phyloP scores from a whole-genome alignment of 306 rosid genomes.

The Sphenostylis stenocarpa region DNA sequence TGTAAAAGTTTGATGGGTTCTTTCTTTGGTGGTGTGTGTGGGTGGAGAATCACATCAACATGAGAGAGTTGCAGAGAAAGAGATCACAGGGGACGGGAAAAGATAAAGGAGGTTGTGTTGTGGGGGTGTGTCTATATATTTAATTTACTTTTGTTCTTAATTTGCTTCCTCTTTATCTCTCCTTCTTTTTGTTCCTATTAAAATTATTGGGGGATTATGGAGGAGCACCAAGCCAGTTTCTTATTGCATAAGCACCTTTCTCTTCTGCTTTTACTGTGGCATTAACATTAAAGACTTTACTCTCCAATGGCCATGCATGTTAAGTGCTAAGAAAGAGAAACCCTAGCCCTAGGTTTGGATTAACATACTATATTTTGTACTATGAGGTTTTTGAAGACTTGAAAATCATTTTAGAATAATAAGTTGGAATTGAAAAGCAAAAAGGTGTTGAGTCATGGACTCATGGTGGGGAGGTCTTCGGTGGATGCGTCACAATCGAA shows the following conservation, averaged over 20 bases:
- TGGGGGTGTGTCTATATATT: conserved; percentile 35
- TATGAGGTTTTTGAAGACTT: conserved; percentile 10
- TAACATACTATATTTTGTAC: background rate
- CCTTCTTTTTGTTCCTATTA: conserved; percentile 54
- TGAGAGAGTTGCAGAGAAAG: conserved; percentile 55
- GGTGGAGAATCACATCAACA: conserved; percentile 88
- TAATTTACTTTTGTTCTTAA: conserved; percentile 41
- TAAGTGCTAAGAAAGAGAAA: conserved; percentile 24
- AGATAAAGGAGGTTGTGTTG: conserved; percentile 58
- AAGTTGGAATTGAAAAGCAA: conserved; percentile 40
- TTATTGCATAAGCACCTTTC: conserved; percentile 44
- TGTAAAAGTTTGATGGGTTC: conserved; percentile 66
- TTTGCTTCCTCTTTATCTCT: background rate
- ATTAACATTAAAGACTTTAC: conserved; percentile 28
- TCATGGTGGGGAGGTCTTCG: conserved; percentile 64
- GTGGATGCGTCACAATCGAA: conserved; percentile 82
- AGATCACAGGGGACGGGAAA: conserved; percentile 57
- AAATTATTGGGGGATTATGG: conserved; percentile 43
- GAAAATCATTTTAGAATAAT: conserved; percentile 10
- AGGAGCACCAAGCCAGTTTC: conserved; percentile 47
- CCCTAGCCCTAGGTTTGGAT: conserved; percentile 39
- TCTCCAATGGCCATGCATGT: conserved; percentile 49
- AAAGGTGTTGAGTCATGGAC: conserved; percentile 51
- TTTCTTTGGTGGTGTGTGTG: conserved; percentile 51
- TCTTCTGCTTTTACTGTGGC: conserved; percentile 38